Evolutionary conservation across 2,329 filamentous ascomycete species (phyloP), one percentile per base, ranked within the genome.

Genomic region (Epichloe aotearoae): DNA sequence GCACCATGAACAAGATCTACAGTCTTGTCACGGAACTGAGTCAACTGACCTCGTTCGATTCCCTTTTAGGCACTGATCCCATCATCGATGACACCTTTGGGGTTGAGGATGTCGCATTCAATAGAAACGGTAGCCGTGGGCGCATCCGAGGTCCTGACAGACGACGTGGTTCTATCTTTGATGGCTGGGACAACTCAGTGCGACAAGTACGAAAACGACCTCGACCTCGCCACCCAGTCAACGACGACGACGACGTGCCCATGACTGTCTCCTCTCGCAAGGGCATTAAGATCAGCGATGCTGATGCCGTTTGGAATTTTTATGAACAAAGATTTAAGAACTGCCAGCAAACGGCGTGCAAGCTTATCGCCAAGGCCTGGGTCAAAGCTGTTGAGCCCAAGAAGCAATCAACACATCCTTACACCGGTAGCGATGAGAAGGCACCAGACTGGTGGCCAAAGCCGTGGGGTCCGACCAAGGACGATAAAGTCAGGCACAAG

Each of bases 311-410:
- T 2, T 76, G 74, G 66, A 70, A 70, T 8, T 82, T 83, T 55
- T 84, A 85, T 56, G 71, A 76, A 46, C 71, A 75, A 40, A 69
- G 79, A 1, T 80, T 88, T 61, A 79, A 77, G 55, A 76, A 77
- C 52, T 77, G 84, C 57, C 84, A 88, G 58, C 85, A 89, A 58
- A 76, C 79, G 2, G 77, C 81, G 6, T 84, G 82, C 66, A 88
- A 88, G 64, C 69, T 82, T 26, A 81, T 88, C 49, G 80, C 80
- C 36, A 89, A 88, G 62, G 82, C 79, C 11, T 88, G 84, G 79
- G 81, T 89, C 53, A 87, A 87, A 60, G 73, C 79, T 2, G 79
- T 88, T 2, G 83, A 86, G 58, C 85, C 85, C 0, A 87, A 85
- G 66, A 89, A 89, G 64, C 84, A 88, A 64, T 83, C 82, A 0